These are phyloP conservation scores for Astraeus odoratus DNA, from an alignment of 768 basidiomycete genomes.

Conservation along the genomic window DNA sequence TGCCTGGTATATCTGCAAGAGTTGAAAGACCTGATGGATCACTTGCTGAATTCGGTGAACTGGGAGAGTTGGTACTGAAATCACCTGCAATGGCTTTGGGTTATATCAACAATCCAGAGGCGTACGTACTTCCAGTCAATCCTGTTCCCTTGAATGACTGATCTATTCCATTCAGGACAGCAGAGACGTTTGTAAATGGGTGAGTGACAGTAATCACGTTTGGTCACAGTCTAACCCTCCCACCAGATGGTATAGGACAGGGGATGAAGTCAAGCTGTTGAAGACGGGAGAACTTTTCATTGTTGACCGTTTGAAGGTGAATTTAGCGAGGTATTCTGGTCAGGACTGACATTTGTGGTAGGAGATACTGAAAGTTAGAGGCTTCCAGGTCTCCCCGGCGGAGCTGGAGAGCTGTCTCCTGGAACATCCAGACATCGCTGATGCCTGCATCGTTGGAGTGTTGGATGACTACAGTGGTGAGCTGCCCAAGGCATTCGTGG, in stretches of 20 bases:
- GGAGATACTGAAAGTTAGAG: slow-evolving; percentile 62
- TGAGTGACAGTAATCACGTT: too few relatives aligned
- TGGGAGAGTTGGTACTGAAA: slow-evolving; percentile 52
- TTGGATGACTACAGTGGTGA: slow-evolving; percentile 70
- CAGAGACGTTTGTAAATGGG: slow-evolving; percentile 65
- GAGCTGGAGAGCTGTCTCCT: slow-evolving; percentile 65
- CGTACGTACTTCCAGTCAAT: slow-evolving; percentile 36
- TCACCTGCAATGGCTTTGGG: slow-evolving; percentile 34
- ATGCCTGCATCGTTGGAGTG: slow-evolving; percentile 58
- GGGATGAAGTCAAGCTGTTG: slow-evolving; percentile 54
- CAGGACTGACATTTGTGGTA: background rate
- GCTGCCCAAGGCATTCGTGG: slow-evolving; percentile 63
- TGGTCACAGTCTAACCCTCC: too few relatives aligned
- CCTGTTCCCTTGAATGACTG: background rate
- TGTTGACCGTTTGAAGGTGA: background rate
- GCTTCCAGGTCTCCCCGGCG: slow-evolving; percentile 71
- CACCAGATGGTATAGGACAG: slow-evolving; percentile 59
- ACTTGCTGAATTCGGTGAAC: slow-evolving; percentile 46
- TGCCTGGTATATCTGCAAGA: slow-evolving; percentile 50
- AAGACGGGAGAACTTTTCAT: slow-evolving; percentile 40
- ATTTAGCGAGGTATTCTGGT: background rate
- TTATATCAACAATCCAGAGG: slow-evolving; percentile 50
- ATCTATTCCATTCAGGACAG: slow-evolving; percentile 40
- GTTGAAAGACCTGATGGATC: slow-evolving; percentile 54
- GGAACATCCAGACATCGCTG: slow-evolving; percentile 50